Evolutionary conservation across 345 rosid species (phyloP), one percentile per base, ranked within the genome.

Genomic region (Balakata baccata): DNA sequence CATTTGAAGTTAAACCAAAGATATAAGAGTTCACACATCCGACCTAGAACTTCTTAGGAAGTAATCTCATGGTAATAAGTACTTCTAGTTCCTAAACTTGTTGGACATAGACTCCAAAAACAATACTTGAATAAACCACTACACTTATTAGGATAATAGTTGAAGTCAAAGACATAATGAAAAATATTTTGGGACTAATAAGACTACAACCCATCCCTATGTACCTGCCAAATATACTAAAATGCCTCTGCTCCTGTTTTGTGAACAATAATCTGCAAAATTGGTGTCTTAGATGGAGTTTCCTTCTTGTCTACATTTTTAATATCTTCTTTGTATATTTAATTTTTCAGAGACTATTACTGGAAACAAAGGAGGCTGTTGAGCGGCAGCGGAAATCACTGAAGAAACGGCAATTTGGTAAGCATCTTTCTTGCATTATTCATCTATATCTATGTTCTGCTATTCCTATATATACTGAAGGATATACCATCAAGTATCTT

Each of bases 331-430:
- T 58, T 61, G 34, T 25, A 10, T 3, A 11, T 9, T 52, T 23
- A 13, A 75, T 53, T 63, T 72, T 77, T 54, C 73, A 95, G 99
- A 90, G 80, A 77, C 96, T 91, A 79, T 76, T 95, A 80, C 81
- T 95, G 75, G 98, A 95, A 86, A 89, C 89, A 20, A 95, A 89
- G 86, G 99, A 95, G 85, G 92, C 93, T 64, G 83, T 95, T 74
- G 99, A 95, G 82, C 89, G 98, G 70, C 98, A 89, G 79, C 85
- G 99, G 69, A 95, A 92, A 85, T 83, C 86, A 59, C 82, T 95
- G 70, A 95, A 95, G 91, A 95, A 95, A 79, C 90, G 96, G 69
- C 97, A 87, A 84, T 81, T 89, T 81, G 94, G 97, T 88, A 86
- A 64, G 53, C 45, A 62, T 62, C 11, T 14, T 8, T 61, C 20